Evolutionary conservation across 2,329 filamentous ascomycete species (phyloP).

Genomic region (Fusarium mundagurra): DNA sequence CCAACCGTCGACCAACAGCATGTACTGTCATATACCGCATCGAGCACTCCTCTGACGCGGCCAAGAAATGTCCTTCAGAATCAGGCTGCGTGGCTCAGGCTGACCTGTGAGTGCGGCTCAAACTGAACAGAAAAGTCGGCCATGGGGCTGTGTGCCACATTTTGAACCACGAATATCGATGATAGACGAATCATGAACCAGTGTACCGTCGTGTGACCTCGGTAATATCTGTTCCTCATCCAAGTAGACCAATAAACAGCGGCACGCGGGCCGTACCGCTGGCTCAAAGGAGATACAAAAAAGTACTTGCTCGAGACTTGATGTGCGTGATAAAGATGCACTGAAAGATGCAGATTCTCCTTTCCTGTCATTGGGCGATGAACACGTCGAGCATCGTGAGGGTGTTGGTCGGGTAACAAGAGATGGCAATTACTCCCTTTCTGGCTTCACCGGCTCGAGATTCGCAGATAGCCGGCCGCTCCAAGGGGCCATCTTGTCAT

Average conservation of each 20-base stretch:
- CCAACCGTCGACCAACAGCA: not conserved
- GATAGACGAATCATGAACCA: slow-evolving; percentile 6
- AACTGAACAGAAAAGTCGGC: not conserved
- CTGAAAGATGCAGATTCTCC: not conserved
- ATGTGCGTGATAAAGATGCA: not conserved
- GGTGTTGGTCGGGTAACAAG: slow-evolving; percentile 17
- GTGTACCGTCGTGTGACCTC: not conserved
- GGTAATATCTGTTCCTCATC: not conserved
- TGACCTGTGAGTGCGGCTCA: not conserved
- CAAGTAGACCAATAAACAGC: not conserved
- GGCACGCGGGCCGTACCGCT: slow-evolving; percentile 10
- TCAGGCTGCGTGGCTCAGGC: not conserved
- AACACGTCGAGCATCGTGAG: not conserved
- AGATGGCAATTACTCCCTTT: not conserved
- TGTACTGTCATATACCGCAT: not conserved
- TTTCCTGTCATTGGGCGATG: not conserved
- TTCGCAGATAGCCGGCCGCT: not conserved
- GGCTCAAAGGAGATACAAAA: slow-evolving; percentile 4
- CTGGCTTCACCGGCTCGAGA: slow-evolving; percentile 15
- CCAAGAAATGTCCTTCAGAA: not conserved
- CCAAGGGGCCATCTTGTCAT: not conserved
- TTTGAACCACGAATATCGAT: not conserved
- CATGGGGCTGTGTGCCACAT: not conserved
- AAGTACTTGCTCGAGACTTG: slow-evolving; percentile 18
- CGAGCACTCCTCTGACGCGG: not conserved